Evolutionary conservation across 176 grass and related monocot species (phyloP).

Genomic region (Thinopyrum elongatum): DNA sequence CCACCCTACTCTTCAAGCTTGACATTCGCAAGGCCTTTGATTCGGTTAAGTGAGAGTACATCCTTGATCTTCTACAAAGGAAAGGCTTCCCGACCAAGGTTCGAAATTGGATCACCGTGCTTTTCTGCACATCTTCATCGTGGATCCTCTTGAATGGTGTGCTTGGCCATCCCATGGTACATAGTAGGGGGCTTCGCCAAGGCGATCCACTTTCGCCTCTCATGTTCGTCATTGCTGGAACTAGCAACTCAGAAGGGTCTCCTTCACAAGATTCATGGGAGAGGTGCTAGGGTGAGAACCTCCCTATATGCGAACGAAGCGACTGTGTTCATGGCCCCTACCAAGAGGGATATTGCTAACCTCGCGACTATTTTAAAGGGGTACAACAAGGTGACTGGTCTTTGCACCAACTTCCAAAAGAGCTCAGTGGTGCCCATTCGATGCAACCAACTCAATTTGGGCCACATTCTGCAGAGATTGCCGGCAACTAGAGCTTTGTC

Average conservation of each 20-base stretch:
- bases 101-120: neutral
- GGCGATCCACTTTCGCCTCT: neutral
- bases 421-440: neutral
- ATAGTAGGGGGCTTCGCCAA: no score
- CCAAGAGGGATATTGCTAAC: neutral
- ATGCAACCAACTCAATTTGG: neutral
- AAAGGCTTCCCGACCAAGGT: neutral
- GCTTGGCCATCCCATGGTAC: no score
- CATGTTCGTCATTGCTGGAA: neutral
- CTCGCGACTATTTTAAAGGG: neutral
- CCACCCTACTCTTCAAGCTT: neutral
- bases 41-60: neutral
- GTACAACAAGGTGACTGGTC: neutral
- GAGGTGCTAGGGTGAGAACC: no score
- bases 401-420: neutral
- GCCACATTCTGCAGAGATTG: neutral
- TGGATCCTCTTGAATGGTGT: neutral
- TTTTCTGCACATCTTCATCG: neutral
- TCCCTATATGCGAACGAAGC: neutral
- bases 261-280: neutral
- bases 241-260: neutral
- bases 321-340: neutral
- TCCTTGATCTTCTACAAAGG: neutral
- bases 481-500: neutral
- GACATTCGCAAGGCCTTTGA: neutral